Evolutionary conservation across 2,329 filamentous ascomycete species (phyloP).

Genomic region (Ilyonectria mors-panacis): DNA sequence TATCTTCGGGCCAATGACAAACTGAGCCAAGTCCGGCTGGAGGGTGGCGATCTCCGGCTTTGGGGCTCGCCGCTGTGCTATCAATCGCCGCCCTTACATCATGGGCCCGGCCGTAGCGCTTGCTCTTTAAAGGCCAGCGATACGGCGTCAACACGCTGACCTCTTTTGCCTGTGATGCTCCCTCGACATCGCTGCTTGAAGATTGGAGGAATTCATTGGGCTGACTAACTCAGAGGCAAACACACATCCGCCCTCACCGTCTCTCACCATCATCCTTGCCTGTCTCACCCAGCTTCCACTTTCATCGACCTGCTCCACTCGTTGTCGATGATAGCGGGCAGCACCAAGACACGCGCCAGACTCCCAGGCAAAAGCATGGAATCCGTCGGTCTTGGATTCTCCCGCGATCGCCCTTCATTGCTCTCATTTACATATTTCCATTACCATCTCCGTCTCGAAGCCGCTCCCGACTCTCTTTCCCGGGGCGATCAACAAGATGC

Average conservation of each 20-base stretch:
- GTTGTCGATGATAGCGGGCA: slow-evolving; percentile 22
- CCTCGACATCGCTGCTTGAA: not conserved
- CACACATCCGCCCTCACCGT: not conserved
- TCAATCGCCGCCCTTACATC: slow-evolving; percentile 26
- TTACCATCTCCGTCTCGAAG: not conserved
- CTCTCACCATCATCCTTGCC: not conserved
- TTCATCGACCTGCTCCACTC: slow-evolving; percentile 17
- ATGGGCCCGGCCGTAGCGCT: slow-evolving; percentile 19
- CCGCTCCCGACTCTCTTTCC: not conserved
- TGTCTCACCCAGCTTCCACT: slow-evolving; percentile 17
- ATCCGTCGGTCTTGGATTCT: not conserved
- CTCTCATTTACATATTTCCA: not conserved
- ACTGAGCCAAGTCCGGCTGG: slow-evolving; percentile 12
- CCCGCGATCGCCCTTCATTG: not conserved
- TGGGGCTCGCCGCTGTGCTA: slow-evolving; percentile 32
- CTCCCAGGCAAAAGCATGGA: slow-evolving; percentile 1
- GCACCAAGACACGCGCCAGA: not conserved
- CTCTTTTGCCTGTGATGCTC: slow-evolving; percentile 5
- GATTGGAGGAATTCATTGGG: slow-evolving; percentile 10
- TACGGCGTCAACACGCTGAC: slow-evolving; percentile 19
- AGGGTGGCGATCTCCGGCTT: slow-evolving; percentile 40
- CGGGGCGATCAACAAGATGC: slow-evolving; percentile 16
- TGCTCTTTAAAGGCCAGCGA: slow-evolving; percentile 16
- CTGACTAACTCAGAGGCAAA: slow-evolving; percentile 5
- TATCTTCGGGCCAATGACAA: slow-evolving; percentile 24